These are phyloP conservation scores for Ustilago shanxiensis DNA, from an alignment of 1,284 basidiomycete genomes.

Conservation along the genomic window DNA sequence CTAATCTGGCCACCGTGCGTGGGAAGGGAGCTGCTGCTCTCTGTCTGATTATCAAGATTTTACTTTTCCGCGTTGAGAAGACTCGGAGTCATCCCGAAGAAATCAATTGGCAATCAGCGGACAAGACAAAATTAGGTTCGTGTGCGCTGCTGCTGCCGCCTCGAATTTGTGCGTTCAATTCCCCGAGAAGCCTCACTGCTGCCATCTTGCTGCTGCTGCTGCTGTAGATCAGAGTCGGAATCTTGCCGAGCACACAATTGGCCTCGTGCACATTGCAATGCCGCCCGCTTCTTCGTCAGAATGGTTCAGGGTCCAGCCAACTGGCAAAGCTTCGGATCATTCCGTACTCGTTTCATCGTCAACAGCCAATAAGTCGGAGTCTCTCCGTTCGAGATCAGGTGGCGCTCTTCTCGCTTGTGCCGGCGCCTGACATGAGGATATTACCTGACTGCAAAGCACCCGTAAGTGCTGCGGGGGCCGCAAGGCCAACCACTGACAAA, in stretches of 20 bases:
- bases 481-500: too few species aligned
- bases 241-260: constrained; percentile 2
- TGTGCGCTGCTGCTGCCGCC: not conserved
- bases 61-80: not conserved
- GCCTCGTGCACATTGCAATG: not conserved
- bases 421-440: too few species aligned
- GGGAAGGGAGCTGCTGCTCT: not conserved
- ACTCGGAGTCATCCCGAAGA: constrained; percentile 40
- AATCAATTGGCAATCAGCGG: too few species aligned
- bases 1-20: constrained; percentile 14
- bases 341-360: not conserved
- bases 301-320: not conserved
- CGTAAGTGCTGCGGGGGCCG: too few species aligned
- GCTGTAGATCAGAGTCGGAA: not conserved
- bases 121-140: not conserved
- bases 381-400: too few species aligned
- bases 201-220: not conserved
- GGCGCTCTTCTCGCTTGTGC: too few species aligned
- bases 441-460: too few species aligned
- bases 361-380: too few species aligned
- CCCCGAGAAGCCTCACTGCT: constrained; percentile 8
- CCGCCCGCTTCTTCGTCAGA: not conserved
- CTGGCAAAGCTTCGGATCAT: not conserved
- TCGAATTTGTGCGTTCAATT: constrained; percentile 14
- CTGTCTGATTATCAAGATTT: constrained; percentile 23